phyloP scores from a whole-genome alignment of 2,329 filamentous ascomycete species.

The Parastagonospora avenae region DNA sequence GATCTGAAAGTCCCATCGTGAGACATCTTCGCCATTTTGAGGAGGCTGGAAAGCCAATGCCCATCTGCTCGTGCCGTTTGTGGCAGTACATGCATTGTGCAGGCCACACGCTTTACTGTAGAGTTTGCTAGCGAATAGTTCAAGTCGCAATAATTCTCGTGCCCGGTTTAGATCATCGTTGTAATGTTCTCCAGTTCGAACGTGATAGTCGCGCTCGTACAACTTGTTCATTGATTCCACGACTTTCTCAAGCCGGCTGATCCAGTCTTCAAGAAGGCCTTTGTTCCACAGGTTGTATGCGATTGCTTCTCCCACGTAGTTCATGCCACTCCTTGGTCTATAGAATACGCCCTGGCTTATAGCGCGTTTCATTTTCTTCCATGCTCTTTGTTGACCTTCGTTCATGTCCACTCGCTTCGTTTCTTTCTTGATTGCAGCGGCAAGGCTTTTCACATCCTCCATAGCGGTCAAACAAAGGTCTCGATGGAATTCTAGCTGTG shows the following conservation, averaged over 20 bases:
- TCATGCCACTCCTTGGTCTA: background rate
- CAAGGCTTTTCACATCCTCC: too few species aligned
- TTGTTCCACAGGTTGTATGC: background rate
- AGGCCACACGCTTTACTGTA: too few species aligned
- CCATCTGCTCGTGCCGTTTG: background rate
- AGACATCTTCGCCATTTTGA: background rate
- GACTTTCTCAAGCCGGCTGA: background rate
- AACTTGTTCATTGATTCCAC: background rate
- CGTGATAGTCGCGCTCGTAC: background rate
- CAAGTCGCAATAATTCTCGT: too few species aligned
- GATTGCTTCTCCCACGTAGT: background rate
- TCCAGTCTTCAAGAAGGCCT: background rate
- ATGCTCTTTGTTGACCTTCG: too few species aligned
- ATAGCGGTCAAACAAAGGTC: too few species aligned
- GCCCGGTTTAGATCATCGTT: too few species aligned
- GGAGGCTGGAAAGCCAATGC: background rate
- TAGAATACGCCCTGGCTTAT: background rate
- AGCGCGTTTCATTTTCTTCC: background rate
- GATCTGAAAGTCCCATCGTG: background rate
- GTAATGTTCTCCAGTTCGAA: background rate
- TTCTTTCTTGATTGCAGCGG: too few species aligned
- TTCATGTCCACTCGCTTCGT: too few species aligned
- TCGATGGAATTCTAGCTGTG: background rate
- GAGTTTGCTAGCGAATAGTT: too few species aligned
- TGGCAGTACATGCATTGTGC: background rate